Percentiles rank a stretch among this genome's conserved stretches.
Conservation (phyloP, 2,329 filamentous ascomycete genomes). For the Stromatinia cepivora region DNA sequence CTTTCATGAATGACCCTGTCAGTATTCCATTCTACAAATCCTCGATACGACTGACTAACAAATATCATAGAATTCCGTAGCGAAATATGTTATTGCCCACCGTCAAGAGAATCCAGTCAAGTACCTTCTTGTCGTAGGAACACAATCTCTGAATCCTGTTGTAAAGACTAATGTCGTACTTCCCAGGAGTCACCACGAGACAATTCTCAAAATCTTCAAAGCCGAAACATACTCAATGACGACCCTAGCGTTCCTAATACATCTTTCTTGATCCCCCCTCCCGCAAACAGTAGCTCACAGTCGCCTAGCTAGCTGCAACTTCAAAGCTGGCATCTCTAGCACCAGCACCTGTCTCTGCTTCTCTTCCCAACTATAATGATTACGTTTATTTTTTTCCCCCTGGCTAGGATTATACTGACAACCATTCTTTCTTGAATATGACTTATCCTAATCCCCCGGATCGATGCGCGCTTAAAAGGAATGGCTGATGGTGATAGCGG, state of each 20-base stretch:
- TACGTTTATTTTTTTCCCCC: no score
- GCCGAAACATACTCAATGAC: not conserved
- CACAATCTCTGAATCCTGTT: not conserved
- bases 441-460: no score
- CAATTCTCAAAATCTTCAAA: not conserved
- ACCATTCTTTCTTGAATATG: no score
- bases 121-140: not conserved
- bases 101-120: fast-evolving
- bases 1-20: not conserved
- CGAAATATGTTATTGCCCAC: not conserved
- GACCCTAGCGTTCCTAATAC: not conserved
- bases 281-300: not conserved
- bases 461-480: no score
- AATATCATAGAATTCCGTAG: not conserved
- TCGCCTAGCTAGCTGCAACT: not conserved
- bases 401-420: no score
- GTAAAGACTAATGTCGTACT: not conserved
- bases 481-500: not conserved
- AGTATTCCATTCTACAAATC: not conserved
- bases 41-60: not conserved
- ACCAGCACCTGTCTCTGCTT: no score
- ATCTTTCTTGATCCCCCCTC: not conserved
- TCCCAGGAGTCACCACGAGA: not conserved
- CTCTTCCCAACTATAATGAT: no score
- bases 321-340: no score